Conservation (phyloP, 352 stramenopile species). For the Globisporangium heterothallicum region DNA sequence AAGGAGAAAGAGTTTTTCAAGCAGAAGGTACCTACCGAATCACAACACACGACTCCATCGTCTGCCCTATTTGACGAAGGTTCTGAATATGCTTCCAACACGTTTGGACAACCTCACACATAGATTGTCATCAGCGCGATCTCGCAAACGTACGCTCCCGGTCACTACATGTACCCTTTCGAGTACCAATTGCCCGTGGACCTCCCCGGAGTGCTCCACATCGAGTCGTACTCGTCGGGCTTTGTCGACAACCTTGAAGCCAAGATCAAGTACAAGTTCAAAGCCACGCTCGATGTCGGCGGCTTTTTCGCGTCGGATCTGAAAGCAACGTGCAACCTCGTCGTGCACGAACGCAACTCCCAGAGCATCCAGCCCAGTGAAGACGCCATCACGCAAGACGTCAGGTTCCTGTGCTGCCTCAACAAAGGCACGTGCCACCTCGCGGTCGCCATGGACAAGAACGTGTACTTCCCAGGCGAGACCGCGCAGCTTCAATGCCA, state of each 20-base stretch:
- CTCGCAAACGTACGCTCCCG: slow-evolving; percentile 26
- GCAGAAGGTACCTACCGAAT: slow-evolving; percentile 28
- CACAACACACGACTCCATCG: too few relatives aligned
- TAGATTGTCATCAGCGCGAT: slow-evolving; percentile 48
- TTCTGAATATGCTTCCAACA: too few relatives aligned
- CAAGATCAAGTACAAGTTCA: slow-evolving; percentile 78
- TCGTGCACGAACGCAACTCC: slow-evolving; percentile 54
- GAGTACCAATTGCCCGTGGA: slow-evolving; percentile 48
- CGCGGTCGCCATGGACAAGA: slow-evolving; percentile 69
- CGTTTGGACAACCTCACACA: too few relatives aligned
- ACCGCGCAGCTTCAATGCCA: slow-evolving; percentile 56
- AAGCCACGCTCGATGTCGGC: slow-evolving; percentile 56
- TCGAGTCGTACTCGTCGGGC: slow-evolving; percentile 40
- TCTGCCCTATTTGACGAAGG: too few relatives aligned
- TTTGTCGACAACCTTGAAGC: slow-evolving; percentile 38
- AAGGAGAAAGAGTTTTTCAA: slow-evolving; percentile 62
- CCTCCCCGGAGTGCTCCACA: slow-evolving; percentile 48
- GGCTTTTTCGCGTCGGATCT: slow-evolving; percentile 60
- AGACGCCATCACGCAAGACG: slow-evolving; percentile 43
- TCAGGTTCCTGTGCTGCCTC: slow-evolving; percentile 62
- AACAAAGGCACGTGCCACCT: slow-evolving; percentile 47
- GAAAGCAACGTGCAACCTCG: slow-evolving; percentile 46
- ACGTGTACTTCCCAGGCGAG: slow-evolving; percentile 55
- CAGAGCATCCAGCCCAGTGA: slow-evolving; percentile 36
- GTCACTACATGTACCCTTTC: slow-evolving; percentile 62